These are phyloP conservation scores for Capronia epimyces DNA, from an alignment of 2,329 filamentous ascomycete genomes.

Conservation along the genomic window DNA sequence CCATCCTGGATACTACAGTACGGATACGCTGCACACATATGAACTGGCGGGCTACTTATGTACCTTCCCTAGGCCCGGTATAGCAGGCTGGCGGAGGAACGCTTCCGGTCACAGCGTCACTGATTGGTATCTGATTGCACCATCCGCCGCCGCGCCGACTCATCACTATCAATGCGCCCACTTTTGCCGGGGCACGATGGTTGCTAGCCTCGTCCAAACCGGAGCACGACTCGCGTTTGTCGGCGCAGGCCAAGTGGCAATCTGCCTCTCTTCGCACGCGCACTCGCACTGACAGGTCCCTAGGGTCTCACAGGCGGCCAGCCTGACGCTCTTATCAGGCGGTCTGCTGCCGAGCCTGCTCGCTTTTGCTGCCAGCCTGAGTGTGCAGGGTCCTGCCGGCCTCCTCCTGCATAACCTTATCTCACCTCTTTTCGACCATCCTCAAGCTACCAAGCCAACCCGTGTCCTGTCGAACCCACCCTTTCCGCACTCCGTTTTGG, in stretches of 20 bases:
- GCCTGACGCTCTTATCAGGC: not conserved
- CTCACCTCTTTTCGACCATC: slow-evolving; percentile 12
- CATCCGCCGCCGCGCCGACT: not conserved
- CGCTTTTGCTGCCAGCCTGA: not conserved
- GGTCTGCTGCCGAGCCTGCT: not conserved
- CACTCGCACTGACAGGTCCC: too few species aligned
- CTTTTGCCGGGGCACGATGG: not conserved
- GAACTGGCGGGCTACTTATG: too few species aligned
- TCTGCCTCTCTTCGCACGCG: not conserved
- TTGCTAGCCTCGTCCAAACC: not conserved
- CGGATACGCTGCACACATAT: too few species aligned
- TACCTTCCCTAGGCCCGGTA: too few species aligned
- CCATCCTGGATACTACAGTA: too few species aligned
- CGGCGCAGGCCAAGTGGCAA: not conserved
- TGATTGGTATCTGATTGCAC: not conserved
- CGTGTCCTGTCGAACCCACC: slow-evolving; percentile 10
- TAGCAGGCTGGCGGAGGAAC: too few species aligned
- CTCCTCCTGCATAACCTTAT: slow-evolving; percentile 16
- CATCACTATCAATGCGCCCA: not conserved
- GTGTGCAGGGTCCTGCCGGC: not conserved
- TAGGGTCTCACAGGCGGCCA: not conserved
- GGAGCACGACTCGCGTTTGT: not conserved
- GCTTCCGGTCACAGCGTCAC: not conserved
- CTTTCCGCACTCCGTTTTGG: not conserved
- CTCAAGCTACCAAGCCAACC: slow-evolving; percentile 11